phyloP scores from a whole-genome alignment of 2,329 filamentous ascomycete genomes.

The Diaporthe sp. region DNA sequence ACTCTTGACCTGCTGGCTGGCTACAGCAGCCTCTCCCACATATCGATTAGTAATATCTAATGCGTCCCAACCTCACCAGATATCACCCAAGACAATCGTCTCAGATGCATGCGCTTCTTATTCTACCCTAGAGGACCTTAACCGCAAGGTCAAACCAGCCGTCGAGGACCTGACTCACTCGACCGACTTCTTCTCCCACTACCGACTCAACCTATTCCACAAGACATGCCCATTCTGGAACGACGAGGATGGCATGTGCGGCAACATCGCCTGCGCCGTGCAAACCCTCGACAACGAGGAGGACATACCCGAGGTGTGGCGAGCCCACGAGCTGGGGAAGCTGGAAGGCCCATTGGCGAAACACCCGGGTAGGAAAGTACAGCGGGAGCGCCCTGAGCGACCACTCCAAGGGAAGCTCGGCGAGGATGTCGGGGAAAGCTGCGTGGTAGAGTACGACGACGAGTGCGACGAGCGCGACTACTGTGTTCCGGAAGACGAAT shows the following conservation, averaged over 20 bases:
- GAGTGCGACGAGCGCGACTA: conserved; percentile 98
- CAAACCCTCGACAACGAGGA: conserved; percentile 96
- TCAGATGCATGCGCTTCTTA: conserved; percentile 96
- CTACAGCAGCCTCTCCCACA: conserved; percentile 40
- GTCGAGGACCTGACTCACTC: conserved; percentile 85
- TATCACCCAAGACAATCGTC: conserved; percentile 89
- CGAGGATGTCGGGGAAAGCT: conserved; percentile 91
- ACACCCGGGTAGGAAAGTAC: conserved; percentile 83
- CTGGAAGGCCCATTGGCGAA: conserved; percentile 91
- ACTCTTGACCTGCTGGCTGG: conserved; percentile 42
- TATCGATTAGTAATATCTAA: conserved; percentile 54
- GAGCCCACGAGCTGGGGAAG: conserved; percentile 91
- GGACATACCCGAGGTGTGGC: conserved; percentile 92
- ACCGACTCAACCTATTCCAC: conserved; percentile 93
- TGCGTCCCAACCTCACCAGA: conserved; percentile 64
- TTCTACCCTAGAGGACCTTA: conserved; percentile 87
- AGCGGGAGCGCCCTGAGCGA: conserved; percentile 76
- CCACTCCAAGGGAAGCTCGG: conserved; percentile 88
- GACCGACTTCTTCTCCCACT: conserved; percentile 98
- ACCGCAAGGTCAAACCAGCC: conserved; percentile 79
- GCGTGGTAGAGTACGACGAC: conserved; percentile 96
- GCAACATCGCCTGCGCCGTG: conserved; percentile 96
- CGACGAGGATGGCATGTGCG: conserved; percentile 93
- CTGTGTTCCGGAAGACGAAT: conserved; percentile 95
- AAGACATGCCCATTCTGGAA: conserved; percentile 97